Evolutionary conservation across 2,329 filamentous ascomycete species (phyloP), one percentile per base, ranked within the genome.

Genomic region (Paraphaeosphaeria minitans): DNA sequence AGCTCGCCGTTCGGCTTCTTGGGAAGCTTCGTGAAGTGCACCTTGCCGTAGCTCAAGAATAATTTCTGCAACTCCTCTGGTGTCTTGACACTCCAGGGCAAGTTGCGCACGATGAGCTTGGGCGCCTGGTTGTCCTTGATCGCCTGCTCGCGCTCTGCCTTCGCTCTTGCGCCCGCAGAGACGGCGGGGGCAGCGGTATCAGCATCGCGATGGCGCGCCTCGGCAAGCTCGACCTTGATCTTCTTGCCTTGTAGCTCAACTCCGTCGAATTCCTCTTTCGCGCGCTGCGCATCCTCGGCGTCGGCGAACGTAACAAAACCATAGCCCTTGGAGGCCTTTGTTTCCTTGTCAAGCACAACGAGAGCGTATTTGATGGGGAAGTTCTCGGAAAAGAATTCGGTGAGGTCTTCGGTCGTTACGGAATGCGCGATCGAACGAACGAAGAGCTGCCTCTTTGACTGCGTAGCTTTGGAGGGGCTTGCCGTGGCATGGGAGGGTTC

Each of bases 291-390:
- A 81, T 99, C 95, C 65, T 97, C 93, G 31, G 90, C 86, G 74
- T 99, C 95, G 68, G 93, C 92, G 71, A 99, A 95, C 2, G 95
- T 98, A 57, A 99, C 94, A 78, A 99, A 99, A 54, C 95, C 95
- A 77, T 93, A 99, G 19, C 95, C 94, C 73, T 92, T 90, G 14
- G 92, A 97, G 67, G 88, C 82, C 73, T 97, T 97, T 1, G 93
- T 96, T 64, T 88, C 83, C 16, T 90, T 87, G 75, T 99, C 94
- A 57, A 89, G 80, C 41, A 99, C 93, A 4, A 96, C 93, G n/a
- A 90, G 91, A 53, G 95, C 94, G 78, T 98, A 94, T 78, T 97
- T 98, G 74, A 99, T 87, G 8, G 96, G 93, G 70, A 92, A 98
- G 59, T 93, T 90, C 75, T 97, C 87, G 7, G 95, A 98, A 79